Base-by-base conservation (phyloP, 1,139 yeast genomes). In the Debaryomycetaceae sp. region DNA sequence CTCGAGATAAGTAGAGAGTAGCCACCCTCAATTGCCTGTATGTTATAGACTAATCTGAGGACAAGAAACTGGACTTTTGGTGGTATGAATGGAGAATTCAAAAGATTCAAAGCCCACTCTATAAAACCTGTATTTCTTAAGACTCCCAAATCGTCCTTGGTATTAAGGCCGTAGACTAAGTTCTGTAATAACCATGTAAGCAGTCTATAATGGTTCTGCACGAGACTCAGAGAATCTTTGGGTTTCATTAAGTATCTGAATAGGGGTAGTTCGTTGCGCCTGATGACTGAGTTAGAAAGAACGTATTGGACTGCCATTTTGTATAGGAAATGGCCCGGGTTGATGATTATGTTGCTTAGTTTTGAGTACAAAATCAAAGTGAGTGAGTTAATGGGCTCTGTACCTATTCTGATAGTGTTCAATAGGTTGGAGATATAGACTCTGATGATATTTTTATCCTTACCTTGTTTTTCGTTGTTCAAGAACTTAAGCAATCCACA, bases 271-370 rank as follows among this genome's bases (percentile, higher is more conserved):
- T 86, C 92, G 43, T 65, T 67, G 0, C 64, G 49, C 44, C 73
- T 73, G 34, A 87, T 60, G 6, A 66, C 64, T 7, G 87, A 83
- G 28, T 78, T 78, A 4, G 78, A 66, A 35, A 84, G 63, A 7
- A 85, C 67, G 67, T 78, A 84, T 48, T 81, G 72, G 52, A 73
- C 78, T 0, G 79, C 77, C 46, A 79, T 78, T 47, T 87, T 95
- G 56, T 84, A 87, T 34, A 91, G 59, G 54, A 65, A 75, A 58
- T 78, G 94, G n/a, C 77, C 82, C 1, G 89, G 96, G 56, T 78
- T 81, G 6, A 73, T 57, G 41, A 87, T 57, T 1, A 87, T 66
- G 5, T 80, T 78, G 4, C 79, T 63, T 32, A 88, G 57, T 38
- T 75, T 72, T 0, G 87, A 58, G 67, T 52, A 82, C 47, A 75